Evolutionary conservation across 352 stramenopile species (phyloP), one percentile per base, ranked within the genome.

Genomic region (Pythium volutum): DNA sequence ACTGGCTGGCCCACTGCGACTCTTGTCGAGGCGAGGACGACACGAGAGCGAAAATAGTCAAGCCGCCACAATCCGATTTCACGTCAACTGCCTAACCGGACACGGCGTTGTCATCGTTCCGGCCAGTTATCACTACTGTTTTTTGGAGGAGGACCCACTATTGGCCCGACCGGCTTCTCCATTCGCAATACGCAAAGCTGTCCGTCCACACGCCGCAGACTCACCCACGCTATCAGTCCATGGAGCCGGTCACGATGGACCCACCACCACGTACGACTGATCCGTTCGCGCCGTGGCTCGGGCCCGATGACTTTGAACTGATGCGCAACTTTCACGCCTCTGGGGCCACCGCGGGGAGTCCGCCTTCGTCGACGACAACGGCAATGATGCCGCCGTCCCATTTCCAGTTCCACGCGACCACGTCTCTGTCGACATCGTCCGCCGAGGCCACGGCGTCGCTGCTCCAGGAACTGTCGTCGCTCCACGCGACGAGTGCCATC

Each of bases 301-400:
- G 49, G 33, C 31, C 50, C 8, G 63, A 70, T 11, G 63, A 70
- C 23, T 38, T 70, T n/a, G 63, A 62, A 38, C 47, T 67, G 53
- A 46, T 67, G 15, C 50, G 64, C 16, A 63, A 6, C 39, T 49
- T 70, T 33, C 49, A 65, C 15, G 36, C 8, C 10, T 36, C 38
- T 10, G 38, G n/a, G n/a, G n/a, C n/a, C n/a, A n/a, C n/a, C n/a
- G n/a, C n/a, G n/a, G n/a, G n/a, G n/a, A n/a, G n/a, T n/a, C n/a
- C n/a, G n/a, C n/a, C n/a, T n/a, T n/a, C n/a, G n/a, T n/a, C 22
- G n/a, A 29, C 20, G 22, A 18, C 42, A 26, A 14, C 42, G 12
- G 12, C 18, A 5, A 14, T n/a, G 42, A 25, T 16, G 2, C 10
- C 20, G 20, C 9, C 33, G 26, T 23, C 55, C 22, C 34, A 26